A percentile compares a stretch with the other conserved stretches of the same genome.
Conservation (phyloP, 139 green algal genomes). For the Micractinium sp. region DNA sequence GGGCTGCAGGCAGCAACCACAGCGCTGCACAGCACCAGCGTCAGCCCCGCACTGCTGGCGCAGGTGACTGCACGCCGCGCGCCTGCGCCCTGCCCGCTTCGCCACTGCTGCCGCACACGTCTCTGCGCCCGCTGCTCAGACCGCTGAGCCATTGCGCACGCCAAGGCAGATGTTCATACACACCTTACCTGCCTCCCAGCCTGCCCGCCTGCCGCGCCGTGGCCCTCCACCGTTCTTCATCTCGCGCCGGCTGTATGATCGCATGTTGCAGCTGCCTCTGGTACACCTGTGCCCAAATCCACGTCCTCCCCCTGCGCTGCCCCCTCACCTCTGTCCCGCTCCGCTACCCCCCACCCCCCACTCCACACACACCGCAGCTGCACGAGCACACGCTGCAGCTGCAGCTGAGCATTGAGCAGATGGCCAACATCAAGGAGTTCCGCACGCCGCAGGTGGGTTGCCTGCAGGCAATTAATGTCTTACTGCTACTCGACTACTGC, state of each 20-base stretch:
- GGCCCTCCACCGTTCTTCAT: neutral
- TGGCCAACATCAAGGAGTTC: constrained; percentile 69
- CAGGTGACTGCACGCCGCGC: constrained; percentile 7
- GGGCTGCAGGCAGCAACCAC: neutral
- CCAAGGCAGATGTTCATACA: neutral
- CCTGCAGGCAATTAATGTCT: too few relatives aligned
- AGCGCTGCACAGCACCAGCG: neutral
- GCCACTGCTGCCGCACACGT: neutral
- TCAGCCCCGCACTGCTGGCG: constrained; percentile 16
- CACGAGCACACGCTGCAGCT: constrained; percentile 24
- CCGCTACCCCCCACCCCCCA: too few relatives aligned
- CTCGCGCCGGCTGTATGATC: too few relatives aligned
- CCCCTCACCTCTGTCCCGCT: neutral
- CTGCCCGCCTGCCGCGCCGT: neutral
- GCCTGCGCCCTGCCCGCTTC: neutral
- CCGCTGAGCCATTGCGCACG: neutral
- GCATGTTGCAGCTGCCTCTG: too few relatives aligned
- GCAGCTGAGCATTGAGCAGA: constrained; percentile 46
- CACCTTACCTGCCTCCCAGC: neutral
- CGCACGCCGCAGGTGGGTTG: constrained; percentile 49
- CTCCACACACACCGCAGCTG: neutral
- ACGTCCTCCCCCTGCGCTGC: neutral
- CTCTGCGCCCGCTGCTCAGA: neutral
- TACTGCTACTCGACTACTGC: too few relatives aligned
- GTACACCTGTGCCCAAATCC: too few relatives aligned